Evolutionary conservation across 2,329 filamentous ascomycete genomes (phyloP), one percentile per base, ranked within the genome.

Genomic region (Epichloe coenophiala): DNA sequence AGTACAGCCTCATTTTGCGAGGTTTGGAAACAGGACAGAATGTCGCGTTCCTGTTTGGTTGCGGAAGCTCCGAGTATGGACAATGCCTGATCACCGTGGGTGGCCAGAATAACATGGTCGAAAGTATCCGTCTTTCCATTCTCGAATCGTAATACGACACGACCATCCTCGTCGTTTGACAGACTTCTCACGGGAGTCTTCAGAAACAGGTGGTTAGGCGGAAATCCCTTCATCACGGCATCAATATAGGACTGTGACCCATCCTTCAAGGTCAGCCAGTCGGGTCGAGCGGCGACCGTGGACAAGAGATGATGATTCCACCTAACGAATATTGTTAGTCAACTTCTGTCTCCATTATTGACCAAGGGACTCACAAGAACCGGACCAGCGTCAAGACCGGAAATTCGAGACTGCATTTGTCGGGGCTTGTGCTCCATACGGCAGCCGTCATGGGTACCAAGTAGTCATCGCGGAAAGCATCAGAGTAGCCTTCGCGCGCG

Each of bases 371-470:
- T 71, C 63, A 81, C 81, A 95, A 76, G 65, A 89, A 90, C 3
- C 84, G 78, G 23, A 91, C 74, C 12, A 94, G 69, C 0, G 84
- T 88, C 40, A 80, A 70, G 0, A 82, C 83, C 1, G 88, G 87
- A 60, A 90, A 86, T 51, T 89, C 79, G 44, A 90, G 68, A 11
- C 79, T 75, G 61, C 81, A 84, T 63, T 86, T 87, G 62, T 88
- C 83, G 0, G 86, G 83, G 53, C 81, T 86, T 4, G 84, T 90
- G 61, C 83, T 88, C 87, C 87, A 95, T 3, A 91, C 76, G 17
- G 85, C 81, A 0, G 88, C 86, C 4, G 85, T 84, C 78, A 94
- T 83, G 1, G 88, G 88, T 27, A 93, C 82, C 23, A 95, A 71
- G 58, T 94, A 94, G 65, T 89, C 81, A 58, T 93, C 82, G 45